Evolutionary conservation across 805 yeast species (phyloP), one percentile per base, ranked within the genome.

Genomic region (Dipodascopsis tothii): DNA sequence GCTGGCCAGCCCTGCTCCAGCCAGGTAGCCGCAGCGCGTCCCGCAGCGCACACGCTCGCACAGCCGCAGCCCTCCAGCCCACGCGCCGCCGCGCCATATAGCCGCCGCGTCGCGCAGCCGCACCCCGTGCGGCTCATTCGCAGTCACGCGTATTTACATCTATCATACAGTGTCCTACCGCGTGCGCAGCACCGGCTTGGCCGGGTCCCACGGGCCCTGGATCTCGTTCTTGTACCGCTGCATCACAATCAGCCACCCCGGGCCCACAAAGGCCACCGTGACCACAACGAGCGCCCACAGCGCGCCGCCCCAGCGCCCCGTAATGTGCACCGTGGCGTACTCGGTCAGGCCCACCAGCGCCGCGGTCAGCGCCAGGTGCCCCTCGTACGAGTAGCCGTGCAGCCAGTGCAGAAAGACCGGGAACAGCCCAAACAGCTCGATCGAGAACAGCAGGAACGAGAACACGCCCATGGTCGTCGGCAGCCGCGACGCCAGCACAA

Each of bases 151-250:
- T n/a, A n/a, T n/a, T n/a, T n/a, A n/a, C n/a, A n/a, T n/a, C n/a
- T n/a, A n/a, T n/a, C n/a, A n/a, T n/a, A n/a, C n/a, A n/a, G n/a
- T n/a, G n/a, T n/a, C n/a, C n/a, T 35, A 45, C 21, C 50, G 35
- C 16, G 23, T 46, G 4, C 56, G 42, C 21, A 78, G 65, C 5
- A 75, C 67, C 1, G 95, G 94, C 57, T 74, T 78, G 4, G 94
- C 95, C 1, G 82, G 77, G 60, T 85, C 95, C 95, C 95, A 85
- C 1, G 95, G 95, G 0, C 95, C 95, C 60, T 83, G 88, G 41
- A 85, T 67, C 60, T 84, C 95, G 59, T 68, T 84, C 61, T 85
- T 85, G 60, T 84, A 84, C 60, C 76, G 74, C 58, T 85, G 95
- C 33, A 86, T 65, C 23, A 71, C 71, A 38, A 84, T 63, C 55